Evolutionary conservation across 169 alveolate species (phyloP).

Genomic region (Plasmodium inui): DNA sequence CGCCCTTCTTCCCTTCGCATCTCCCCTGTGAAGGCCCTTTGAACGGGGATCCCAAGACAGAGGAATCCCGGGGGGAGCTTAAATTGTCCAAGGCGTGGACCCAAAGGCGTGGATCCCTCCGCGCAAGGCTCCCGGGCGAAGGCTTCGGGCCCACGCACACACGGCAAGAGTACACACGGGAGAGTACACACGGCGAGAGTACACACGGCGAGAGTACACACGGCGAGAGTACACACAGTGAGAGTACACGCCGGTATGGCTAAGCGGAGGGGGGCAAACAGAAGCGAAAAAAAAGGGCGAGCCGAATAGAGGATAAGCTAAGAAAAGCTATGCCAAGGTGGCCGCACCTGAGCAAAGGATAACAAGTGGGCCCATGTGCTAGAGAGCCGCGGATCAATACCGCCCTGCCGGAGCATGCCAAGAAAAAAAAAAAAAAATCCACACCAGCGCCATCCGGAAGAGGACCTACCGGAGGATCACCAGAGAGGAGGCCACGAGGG

Average conservation of each 20-base stretch:
- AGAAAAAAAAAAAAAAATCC: neutral
- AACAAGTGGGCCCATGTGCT: neutral
- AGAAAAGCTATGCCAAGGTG: neutral
- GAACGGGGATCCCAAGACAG: neutral
- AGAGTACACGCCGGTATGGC: neutral
- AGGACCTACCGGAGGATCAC: neutral
- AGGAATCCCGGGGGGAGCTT: neutral
- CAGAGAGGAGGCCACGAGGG: neutral
- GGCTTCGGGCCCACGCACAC: too few relatives aligned
- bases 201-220: too few relatives aligned
- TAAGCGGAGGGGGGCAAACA: neutral
- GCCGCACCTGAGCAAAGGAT: neutral
- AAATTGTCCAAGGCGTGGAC: neutral
- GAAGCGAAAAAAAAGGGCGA: neutral
- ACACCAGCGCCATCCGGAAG: neutral
- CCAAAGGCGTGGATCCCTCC: too few relatives aligned
- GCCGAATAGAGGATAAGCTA: neutral
- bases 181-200: too few relatives aligned
- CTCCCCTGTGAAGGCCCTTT: neutral
- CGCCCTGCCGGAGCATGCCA: neutral
- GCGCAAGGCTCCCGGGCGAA: too few relatives aligned
- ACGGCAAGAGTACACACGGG: too few relatives aligned
- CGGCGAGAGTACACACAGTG: neutral
- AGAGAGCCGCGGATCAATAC: neutral
- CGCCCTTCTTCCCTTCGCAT: neutral